Evolutionary conservation across 2,329 filamentous ascomycete genomes (phyloP), one percentile per base, ranked within the genome.

Genomic region (Pseudogymnoascus sp.): DNA sequence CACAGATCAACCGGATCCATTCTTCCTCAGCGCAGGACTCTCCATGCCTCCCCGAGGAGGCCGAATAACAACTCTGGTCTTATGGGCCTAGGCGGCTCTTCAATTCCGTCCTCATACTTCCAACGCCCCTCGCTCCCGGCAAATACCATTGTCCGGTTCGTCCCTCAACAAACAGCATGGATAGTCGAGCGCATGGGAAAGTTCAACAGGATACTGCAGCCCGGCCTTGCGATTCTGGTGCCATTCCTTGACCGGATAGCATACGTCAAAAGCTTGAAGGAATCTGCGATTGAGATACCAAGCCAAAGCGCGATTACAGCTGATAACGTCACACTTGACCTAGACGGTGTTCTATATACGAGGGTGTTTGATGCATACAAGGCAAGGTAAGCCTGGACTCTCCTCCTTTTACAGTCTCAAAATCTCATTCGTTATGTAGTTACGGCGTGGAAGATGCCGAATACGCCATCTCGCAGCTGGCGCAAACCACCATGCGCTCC

Each of bases 91-190:
- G 68, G 65, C 27, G 73, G 72, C 59, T 72, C 76, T 12, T 72
- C 74, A 61, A 70, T 79, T 3, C 83, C 87, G 36, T 82, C 87
- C 6, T 86, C 88, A n/a, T 95, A 95, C 77, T 96, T 96, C 76
- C 87, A 89, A 72, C 83, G 83, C 66, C 79, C 82, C 10, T 80
- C 82, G 21, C 81, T 97, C 60, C 94, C 94, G 29, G 90, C 92
- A 68, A 99, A 99, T 77, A 99, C 94, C 3, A 81, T 99, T 65
- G 81, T 99, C 70, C 90, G 93, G 64, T 99, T 97, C 76, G 94
- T 99, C 42, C 94, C 94, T n/a, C 94, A 99, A 77, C 94, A 99
- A 80, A 97, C 93, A 69, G 94, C 94, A 75, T 99, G 94, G 94
- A 93, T 99, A 64, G 94, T 99, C 62, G 94, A 99, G 83, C 92